Evolutionary conservation across 805 yeast genomes (phyloP).

Genomic region (Zygosaccharomyces siamensis): DNA sequence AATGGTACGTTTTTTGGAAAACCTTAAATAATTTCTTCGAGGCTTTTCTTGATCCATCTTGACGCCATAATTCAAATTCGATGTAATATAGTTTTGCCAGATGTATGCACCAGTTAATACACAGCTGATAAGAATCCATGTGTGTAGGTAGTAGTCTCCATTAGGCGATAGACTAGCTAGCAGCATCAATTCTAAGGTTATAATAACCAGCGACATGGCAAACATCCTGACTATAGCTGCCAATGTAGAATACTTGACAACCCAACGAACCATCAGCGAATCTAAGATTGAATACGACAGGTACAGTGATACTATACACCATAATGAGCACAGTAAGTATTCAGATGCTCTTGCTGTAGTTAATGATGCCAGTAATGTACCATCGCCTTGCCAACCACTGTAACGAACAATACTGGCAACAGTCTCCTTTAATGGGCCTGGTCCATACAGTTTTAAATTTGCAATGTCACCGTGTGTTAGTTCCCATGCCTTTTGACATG

Average conservation of each 20-base stretch:
- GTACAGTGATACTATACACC: conserved; percentile 89
- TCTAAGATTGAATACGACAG: conserved; percentile 79
- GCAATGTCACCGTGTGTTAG: conserved; percentile 6
- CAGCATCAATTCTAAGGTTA: conserved; percentile 64
- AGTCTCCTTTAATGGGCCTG: conserved; percentile 22
- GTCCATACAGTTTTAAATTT: conserved; percentile 23
- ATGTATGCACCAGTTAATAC: conserved; percentile 74
- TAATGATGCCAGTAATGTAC: conserved; percentile 27
- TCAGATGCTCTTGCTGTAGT: conserved; percentile 71
- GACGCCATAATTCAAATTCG: conserved; percentile 48
- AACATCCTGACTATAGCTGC: conserved; percentile 87
- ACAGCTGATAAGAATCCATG: conserved; percentile 90
- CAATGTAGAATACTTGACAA: conserved; percentile 78
- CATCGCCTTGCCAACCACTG: conserved; percentile 13
- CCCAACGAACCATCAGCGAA: conserved; percentile 90
- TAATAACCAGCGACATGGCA: conserved; percentile 70
- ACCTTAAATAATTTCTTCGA: conserved; percentile 14
- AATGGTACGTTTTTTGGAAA: conserved; percentile 51
- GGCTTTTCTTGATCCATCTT: conserved; percentile 12
- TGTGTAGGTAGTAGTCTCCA: conserved; percentile 69
- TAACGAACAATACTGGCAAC: conserved; percentile 21
- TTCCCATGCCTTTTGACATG: conserved; percentile 35
- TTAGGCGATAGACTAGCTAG: conserved; percentile 66
- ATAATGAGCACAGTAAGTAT: conserved; percentile 75
- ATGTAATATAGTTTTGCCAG: conserved; percentile 82